Percentiles rank a stretch among this genome's conserved stretches.
These are phyloP conservation scores for Apophysomyces elegans DNA, from an alignment of 371 early-diverging fungal species.

Conservation along the genomic window DNA sequence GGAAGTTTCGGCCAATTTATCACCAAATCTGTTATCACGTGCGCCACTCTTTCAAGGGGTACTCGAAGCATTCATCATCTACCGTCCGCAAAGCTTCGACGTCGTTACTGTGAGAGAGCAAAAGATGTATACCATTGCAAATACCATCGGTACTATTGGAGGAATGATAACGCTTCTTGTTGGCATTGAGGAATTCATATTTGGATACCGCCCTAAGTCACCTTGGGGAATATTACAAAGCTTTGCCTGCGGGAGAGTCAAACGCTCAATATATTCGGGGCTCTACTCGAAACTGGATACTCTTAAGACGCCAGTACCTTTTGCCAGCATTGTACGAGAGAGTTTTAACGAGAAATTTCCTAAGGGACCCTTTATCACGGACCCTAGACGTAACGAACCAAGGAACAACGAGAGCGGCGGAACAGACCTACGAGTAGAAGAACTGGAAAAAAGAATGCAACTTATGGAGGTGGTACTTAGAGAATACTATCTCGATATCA, in stretches of 20 bases:
- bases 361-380: too few species aligned
- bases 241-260: background rate
- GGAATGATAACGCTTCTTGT: background rate
- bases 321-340: background rate
- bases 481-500: conserved; percentile 17
- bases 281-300: too few species aligned
- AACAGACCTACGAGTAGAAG: background rate
- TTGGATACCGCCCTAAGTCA: background rate
- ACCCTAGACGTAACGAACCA: background rate
- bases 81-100: too few species aligned
- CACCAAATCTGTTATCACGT: conserved; percentile 27
- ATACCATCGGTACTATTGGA: background rate
- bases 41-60: background rate
- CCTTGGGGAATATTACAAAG: background rate
- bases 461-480: conserved; percentile 14
- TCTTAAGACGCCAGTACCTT: background rate
- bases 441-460: background rate
- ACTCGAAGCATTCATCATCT: background rate
- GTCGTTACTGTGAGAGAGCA: background rate
- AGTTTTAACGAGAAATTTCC: background rate
- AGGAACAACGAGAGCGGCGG: background rate
- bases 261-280: background rate
- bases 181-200: background rate
- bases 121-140: background rate
- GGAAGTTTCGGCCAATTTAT: conserved; percentile 43